A percentile compares a stretch with the other conserved stretches of the same genome.
phyloP scores from a whole-genome alignment of 2,329 filamentous ascomycete genomes.

The Knufia petricola region DNA sequence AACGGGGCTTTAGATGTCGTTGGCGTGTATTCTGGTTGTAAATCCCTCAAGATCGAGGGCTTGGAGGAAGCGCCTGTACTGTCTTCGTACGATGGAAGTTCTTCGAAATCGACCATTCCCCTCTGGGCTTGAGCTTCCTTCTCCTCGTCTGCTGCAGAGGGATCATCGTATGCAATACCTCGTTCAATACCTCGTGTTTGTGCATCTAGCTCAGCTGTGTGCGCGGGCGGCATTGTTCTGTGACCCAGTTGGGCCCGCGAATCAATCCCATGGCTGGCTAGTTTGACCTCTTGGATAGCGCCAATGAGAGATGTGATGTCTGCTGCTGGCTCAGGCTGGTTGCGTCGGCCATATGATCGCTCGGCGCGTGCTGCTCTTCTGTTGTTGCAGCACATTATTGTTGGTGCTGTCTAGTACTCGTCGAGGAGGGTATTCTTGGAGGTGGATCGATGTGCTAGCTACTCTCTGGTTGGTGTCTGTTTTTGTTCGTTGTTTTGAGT shows the following conservation, averaged over 20 bases:
- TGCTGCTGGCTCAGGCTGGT: not conserved
- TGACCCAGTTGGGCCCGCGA: not conserved
- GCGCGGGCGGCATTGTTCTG: not conserved
- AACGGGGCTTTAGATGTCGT: not conserved
- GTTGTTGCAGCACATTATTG: conserved; percentile 1
- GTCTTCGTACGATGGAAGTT: conserved; percentile 4
- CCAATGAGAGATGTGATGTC: not conserved
- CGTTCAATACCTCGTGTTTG: not conserved
- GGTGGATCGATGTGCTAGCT: not conserved
- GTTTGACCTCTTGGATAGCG: not conserved
- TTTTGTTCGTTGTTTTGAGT: too few relatives aligned
- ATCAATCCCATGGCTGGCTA: not conserved
- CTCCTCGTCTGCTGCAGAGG: not conserved
- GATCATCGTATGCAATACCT: not conserved
- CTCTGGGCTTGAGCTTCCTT: not conserved
- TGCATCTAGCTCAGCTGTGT: not conserved
- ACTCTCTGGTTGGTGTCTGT: not conserved
- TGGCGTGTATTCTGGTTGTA: not conserved
- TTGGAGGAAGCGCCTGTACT: not conserved
- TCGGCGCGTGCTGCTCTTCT: not conserved
- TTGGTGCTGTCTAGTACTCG: not conserved
- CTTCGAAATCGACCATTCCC: not conserved
- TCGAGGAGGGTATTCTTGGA: not conserved
- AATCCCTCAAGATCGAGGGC: not conserved
- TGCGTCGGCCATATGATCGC: not conserved